Percentiles rank a stretch among this genome's conserved stretches.
Evolutionary conservation across 2,329 filamentous ascomycete genomes (phyloP).

Genomic region (Nothopassalora personata): DNA sequence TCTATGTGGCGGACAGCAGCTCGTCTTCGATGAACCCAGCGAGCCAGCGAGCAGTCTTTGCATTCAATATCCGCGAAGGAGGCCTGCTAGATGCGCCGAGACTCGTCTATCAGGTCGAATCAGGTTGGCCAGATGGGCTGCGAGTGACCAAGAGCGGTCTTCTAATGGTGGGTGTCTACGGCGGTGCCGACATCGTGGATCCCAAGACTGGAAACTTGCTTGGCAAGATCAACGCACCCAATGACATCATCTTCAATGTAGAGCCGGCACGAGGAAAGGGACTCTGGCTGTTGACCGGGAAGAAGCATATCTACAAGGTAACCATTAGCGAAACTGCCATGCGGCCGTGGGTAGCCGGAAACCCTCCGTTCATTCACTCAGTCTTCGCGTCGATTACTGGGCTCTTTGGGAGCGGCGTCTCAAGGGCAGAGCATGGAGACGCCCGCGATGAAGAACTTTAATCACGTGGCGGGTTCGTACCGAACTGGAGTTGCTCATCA

Average conservation of each 20-base stretch:
- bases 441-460: not conserved
- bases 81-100: slow-evolving; percentile 3
- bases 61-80: slow-evolving; percentile 18
- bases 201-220: slow-evolving; percentile 37
- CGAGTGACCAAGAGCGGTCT: slow-evolving; percentile 15
- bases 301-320: slow-evolving; percentile 21
- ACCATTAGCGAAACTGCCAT: slow-evolving; percentile 13
- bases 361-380: not conserved
- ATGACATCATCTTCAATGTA: slow-evolving; percentile 23
- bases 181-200: slow-evolving; percentile 20
- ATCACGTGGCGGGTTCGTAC: not conserved
- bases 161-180: slow-evolving; percentile 15
- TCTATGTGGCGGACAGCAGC: slow-evolving; percentile 26
- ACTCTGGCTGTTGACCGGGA: slow-evolving; percentile 20
- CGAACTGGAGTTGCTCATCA: not conserved
- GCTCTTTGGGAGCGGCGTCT: not conserved
- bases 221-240: slow-evolving; percentile 46
- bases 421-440: not conserved
- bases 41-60: slow-evolving; percentile 38
- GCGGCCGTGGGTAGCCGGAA: not conserved
- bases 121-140: slow-evolving; percentile 29
- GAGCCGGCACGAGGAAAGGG: slow-evolving; percentile 17
- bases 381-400: not conserved
- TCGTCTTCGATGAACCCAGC: slow-evolving; percentile 9
- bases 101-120: slow-evolving; percentile 34